A percentile compares a stretch with the other conserved stretches of the same genome.
These are phyloP conservation scores for Micractinium conductrix DNA, from an alignment of 139 green algal species.

Conservation along the genomic window DNA sequence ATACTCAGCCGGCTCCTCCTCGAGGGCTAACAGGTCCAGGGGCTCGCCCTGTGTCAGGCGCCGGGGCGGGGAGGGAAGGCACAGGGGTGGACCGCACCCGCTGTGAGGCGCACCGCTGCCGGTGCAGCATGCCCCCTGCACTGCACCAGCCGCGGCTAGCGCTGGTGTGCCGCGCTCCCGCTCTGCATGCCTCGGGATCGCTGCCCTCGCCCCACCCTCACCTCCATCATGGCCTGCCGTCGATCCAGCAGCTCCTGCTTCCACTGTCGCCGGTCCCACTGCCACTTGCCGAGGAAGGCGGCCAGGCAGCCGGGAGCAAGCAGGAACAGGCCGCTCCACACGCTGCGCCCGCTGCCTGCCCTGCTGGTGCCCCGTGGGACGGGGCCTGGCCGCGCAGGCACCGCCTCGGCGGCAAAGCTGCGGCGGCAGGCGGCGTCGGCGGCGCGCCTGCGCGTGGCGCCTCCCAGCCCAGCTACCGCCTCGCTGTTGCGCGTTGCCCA, in stretches of 20 bases:
- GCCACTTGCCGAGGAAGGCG: slow-evolving; percentile 66
- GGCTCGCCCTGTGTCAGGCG: background rate
- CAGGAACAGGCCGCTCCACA: slow-evolving; percentile 47
- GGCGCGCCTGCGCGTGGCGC: background rate
- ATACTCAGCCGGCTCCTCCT: slow-evolving; percentile 48
- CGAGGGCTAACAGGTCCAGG: slow-evolving; percentile 38
- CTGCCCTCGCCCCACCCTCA: background rate
- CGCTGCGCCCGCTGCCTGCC: slow-evolving; percentile 31
- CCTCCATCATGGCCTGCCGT: slow-evolving; percentile 40
- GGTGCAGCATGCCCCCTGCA: too few relatives aligned
- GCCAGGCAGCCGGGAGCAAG: slow-evolving; percentile 49
- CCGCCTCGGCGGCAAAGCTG: background rate
- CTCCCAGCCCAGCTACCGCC: background rate
- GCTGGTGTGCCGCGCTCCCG: too few relatives aligned
- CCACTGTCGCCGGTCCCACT: slow-evolving; percentile 60
- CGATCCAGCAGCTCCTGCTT: slow-evolving; percentile 61
- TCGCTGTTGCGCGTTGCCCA: background rate
- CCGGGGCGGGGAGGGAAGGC: too few relatives aligned
- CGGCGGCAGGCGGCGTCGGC: background rate
- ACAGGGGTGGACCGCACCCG: background rate
- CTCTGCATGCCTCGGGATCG: too few relatives aligned
- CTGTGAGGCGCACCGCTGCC: too few relatives aligned
- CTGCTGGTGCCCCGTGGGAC: slow-evolving; percentile 5
- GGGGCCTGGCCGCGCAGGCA: background rate
- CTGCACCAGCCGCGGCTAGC: too few relatives aligned